A percentile compares a stretch with the other conserved stretches of the same genome.
Evolutionary conservation across 176 grass and related monocot species (phyloP).

Genomic region (maize (Zea mays)): DNA sequence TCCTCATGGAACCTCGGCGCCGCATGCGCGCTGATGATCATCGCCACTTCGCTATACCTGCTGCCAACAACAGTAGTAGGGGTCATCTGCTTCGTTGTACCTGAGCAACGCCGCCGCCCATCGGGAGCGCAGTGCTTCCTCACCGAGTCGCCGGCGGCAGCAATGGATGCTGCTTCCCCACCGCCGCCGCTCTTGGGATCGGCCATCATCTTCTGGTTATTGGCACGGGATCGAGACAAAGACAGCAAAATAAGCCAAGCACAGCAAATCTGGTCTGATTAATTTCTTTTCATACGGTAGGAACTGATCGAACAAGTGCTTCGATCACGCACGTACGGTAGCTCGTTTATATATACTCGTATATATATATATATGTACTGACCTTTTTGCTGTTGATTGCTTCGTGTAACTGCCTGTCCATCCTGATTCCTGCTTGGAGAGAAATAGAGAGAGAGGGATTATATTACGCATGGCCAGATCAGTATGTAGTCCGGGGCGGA

Average conservation of each 20-base stretch:
- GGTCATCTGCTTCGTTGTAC: conserved; percentile 49
- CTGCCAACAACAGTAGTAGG: conserved; percentile 29
- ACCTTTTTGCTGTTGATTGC: conserved; percentile 38
- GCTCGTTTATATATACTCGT: not conserved
- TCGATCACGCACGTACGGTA: not conserved
- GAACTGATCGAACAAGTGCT: not conserved
- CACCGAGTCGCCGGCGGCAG: not conserved
- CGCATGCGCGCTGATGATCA: conserved; percentile 29
- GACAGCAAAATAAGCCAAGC: not conserved
- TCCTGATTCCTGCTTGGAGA: conserved; percentile 58
- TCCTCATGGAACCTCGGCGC: conserved; percentile 67
- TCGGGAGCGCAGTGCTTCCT: conserved; percentile 29
- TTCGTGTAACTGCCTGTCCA: conserved; percentile 42
- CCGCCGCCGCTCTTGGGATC: not conserved
- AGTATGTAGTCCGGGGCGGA: not conserved
- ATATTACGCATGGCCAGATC: conserved; percentile 4
- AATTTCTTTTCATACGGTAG: not conserved
- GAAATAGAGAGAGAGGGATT: not conserved
- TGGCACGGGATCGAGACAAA: not conserved
- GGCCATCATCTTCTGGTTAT: conserved; percentile 17
- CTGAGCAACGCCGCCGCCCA: conserved; percentile 46
- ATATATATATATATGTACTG: conserved; percentile 8
- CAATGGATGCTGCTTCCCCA: not conserved
- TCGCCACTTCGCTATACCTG: conserved; percentile 38
- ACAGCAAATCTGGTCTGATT: not conserved